Evolutionary conservation across 2,329 filamentous ascomycete species (phyloP), one percentile per base, ranked within the genome.

Genomic region (Davidsoniella australis): DNA sequence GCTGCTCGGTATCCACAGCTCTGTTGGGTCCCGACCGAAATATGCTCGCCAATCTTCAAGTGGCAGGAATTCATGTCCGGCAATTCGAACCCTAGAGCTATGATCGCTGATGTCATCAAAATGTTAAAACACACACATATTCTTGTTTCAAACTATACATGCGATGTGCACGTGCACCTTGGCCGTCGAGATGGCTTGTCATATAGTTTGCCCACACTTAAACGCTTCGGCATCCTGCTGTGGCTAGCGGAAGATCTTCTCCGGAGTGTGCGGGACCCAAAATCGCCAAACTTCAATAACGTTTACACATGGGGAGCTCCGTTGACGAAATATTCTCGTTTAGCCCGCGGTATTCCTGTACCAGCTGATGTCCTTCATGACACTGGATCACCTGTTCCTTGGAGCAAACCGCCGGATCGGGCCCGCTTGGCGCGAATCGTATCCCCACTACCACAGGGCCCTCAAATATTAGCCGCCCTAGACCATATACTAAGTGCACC

Each of bases 131-230:
- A 33, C 18, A 43, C 23, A 23, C 38, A 52, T 42, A 23, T 26
- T 17, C 23, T 63, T n/a, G 55, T 57, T 10, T 58, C 61, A 33
- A 66, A 66, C 55, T 58, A 63, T 52, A 63, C 60, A 3, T 66
- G 63, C 51, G 64, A 66, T 51, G 56, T 65, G 2, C 64, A 67
- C 52, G 59, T 66, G 3, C 65, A 67, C 50, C 50, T 66, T 7
- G 64, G 65, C 2, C 60, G 62, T 0, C 47, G 53, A 17, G 64
- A 67, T 24, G 62, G 60, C 12, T 49, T 39, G 4, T 54, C 59
- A 2, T 63, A 63, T 50, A 50, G 57, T 2, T 54, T 67, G 49
- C 40, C 55, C 4, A 62, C 61, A 1, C 56, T 67, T 14, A 62
- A 61, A 56, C 58, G 58, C 20, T 58, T 66, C 2, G 63, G 60